These are phyloP conservation scores for Xerophyta viscosa DNA, from an alignment of 106 monocot species.

Conservation along the genomic window DNA sequence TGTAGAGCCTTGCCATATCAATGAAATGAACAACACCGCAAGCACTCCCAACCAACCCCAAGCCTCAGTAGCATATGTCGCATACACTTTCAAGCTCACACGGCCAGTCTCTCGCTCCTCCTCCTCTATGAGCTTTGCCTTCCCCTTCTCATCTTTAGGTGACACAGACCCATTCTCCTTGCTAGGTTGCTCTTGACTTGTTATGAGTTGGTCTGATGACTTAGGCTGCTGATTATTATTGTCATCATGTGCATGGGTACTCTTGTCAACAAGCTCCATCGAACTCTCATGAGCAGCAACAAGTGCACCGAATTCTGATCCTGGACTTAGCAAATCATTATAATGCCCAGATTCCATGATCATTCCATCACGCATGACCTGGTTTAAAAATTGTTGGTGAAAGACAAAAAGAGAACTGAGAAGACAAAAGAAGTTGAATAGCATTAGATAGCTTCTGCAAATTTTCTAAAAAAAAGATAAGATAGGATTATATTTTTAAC, in stretches of 20 bases:
- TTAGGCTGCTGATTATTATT: slow-evolving; percentile 11
- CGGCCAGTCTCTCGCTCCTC: slow-evolving; percentile 56
- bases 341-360: slow-evolving; percentile 87
- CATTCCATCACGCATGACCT: slow-evolving; percentile 80
- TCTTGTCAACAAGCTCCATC: slow-evolving; percentile 82
- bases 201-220: slow-evolving; percentile 15
- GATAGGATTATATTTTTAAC: too few species aligned
- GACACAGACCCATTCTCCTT: slow-evolving; percentile 11
- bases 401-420: too few species aligned
- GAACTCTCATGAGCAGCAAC: slow-evolving; percentile 87
- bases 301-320: slow-evolving; percentile 68
- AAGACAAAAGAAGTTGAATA: too few species aligned
- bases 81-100: slow-evolving; percentile 46
- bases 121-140: slow-evolving; percentile 55
- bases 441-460: too few species aligned
- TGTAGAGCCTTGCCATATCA: slow-evolving; percentile 43
- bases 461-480: too few species aligned
- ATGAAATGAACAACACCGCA: slow-evolving; percentile 19
- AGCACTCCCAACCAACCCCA: slow-evolving; percentile 68
- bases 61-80: slow-evolving; percentile 52
- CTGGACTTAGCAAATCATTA: slow-evolving; percentile 45
- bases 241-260: neutral
- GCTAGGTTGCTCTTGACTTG: slow-evolving; percentile 14
- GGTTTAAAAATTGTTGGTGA: neutral
- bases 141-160: slow-evolving; percentile 23